Conservation (phyloP, 1,284 basidiomycete species). For the Tilletia indica region DNA sequence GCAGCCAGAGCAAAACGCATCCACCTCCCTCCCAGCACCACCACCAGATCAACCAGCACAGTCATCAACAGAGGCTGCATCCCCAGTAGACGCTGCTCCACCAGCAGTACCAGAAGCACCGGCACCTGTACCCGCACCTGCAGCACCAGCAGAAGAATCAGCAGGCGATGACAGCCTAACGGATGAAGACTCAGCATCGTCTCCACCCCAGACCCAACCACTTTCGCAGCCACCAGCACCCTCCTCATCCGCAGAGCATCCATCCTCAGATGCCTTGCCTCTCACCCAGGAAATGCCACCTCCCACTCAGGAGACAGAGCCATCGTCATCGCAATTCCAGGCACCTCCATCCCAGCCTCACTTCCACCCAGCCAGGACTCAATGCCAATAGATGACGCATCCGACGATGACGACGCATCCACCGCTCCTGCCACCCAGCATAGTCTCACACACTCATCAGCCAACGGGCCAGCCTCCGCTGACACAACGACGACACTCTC, state of each 20-base stretch:
- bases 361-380: neutral
- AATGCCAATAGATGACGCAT: no score
- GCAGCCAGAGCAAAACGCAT: neutral
- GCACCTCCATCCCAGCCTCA: neutral
- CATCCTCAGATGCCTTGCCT: constrained; percentile 1
- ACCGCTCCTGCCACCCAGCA: neutral
- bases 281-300: neutral
- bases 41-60: neutral
- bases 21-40: neutral
- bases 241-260: neutral
- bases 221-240: neutral
- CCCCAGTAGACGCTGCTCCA: neutral
- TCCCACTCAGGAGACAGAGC: neutral
- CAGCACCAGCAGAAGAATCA: no score
- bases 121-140: no score
- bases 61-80: neutral
- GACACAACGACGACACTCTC: no score
- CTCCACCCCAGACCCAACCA: neutral
- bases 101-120: neutral
- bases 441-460: no score
- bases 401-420: neutral
- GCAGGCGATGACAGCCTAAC: no score
- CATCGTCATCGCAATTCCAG: neutral
- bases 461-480: no score
- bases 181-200: neutral